Conservation (phyloP, 2,329 filamentous ascomycete genomes). For the Verruconis gallopava region DNA sequence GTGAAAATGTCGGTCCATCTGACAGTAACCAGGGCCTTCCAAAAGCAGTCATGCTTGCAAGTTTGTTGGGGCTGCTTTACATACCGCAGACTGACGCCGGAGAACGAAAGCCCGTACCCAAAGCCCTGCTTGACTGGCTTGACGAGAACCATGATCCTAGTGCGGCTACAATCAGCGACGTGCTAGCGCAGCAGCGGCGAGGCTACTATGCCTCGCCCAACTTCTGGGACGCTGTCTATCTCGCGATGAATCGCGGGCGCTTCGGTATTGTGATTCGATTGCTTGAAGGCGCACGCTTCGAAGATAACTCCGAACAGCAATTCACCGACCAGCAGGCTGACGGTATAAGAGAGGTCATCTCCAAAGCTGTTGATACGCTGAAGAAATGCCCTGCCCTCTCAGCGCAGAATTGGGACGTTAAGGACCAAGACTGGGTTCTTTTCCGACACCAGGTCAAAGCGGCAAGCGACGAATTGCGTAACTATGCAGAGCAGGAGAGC, state of each 20-base stretch:
- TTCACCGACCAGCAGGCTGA: constrained; percentile 67
- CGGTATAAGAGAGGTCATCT: constrained; percentile 61
- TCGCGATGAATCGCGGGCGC: constrained; percentile 61
- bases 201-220: constrained; percentile 63
- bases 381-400: constrained; percentile 57
- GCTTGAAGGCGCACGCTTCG: constrained; percentile 65
- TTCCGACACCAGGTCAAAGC: constrained; percentile 66
- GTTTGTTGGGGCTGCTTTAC: constrained; percentile 64
- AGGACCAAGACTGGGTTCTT: constrained; percentile 66
- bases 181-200: constrained; percentile 48
- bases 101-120: constrained; percentile 47
- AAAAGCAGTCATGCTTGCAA: constrained; percentile 69
- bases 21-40: constrained; percentile 27
- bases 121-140: constrained; percentile 74
- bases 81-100: constrained; percentile 14
- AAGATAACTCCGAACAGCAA: constrained; percentile 51
- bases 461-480: constrained; percentile 56
- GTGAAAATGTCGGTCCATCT: constrained; percentile 5
- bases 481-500: constrained; percentile 55
- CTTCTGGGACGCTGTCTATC: constrained; percentile 80
- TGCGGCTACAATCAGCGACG: constrained; percentile 50
- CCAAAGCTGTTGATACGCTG: constrained; percentile 55
- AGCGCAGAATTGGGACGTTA: constrained; percentile 66
- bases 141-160: constrained; percentile 62
- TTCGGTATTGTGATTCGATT: constrained; percentile 53